These are phyloP conservation scores for Paxillus rubicundulus DNA, from an alignment of 768 basidiomycete genomes.

Conservation along the genomic window DNA sequence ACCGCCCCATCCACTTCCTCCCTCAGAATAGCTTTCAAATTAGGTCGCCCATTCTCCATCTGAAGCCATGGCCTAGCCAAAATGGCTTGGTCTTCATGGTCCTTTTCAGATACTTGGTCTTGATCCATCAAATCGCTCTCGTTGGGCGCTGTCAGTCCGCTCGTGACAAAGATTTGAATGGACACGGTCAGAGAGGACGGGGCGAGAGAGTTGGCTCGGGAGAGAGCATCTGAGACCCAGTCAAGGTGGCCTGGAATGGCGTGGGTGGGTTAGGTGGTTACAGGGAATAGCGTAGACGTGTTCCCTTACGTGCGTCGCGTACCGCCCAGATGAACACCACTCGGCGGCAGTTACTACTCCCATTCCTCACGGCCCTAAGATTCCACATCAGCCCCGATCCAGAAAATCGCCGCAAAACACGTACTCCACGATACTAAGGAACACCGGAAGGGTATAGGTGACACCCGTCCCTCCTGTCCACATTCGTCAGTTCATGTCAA, in stretches of 20 bases:
- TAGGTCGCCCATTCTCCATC: conserved; percentile 41
- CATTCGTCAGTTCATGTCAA: not conserved
- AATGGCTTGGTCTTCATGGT: not conserved
- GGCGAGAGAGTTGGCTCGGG: conserved; percentile 28
- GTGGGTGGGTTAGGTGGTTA: not conserved
- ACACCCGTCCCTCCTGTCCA: conserved; percentile 48
- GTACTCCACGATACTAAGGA: conserved; percentile 44
- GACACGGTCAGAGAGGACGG: conserved; percentile 34
- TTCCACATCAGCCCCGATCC: not conserved
- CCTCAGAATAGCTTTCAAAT: conserved; percentile 36
- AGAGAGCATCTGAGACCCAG: conserved; percentile 46
- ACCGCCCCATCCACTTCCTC: conserved; percentile 35
- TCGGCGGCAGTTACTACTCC: conserved; percentile 27
- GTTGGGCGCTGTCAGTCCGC: conserved; percentile 4
- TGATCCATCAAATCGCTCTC: conserved; percentile 15
- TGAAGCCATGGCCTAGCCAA: conserved; percentile 19
- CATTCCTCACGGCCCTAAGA: conserved; percentile 24
- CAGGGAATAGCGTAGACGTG: not conserved
- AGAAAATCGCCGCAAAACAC: not conserved
- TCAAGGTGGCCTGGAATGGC: conserved; percentile 33
- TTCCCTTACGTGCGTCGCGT: conserved; percentile 41
- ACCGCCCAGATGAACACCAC: conserved; percentile 53
- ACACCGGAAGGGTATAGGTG: conserved; percentile 44
- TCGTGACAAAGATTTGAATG: conserved; percentile 43
- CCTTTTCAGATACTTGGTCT: conserved; percentile 16